phyloP scores from a whole-genome alignment of 805 yeast genomes.

The Brettanomyces custersianus region DNA sequence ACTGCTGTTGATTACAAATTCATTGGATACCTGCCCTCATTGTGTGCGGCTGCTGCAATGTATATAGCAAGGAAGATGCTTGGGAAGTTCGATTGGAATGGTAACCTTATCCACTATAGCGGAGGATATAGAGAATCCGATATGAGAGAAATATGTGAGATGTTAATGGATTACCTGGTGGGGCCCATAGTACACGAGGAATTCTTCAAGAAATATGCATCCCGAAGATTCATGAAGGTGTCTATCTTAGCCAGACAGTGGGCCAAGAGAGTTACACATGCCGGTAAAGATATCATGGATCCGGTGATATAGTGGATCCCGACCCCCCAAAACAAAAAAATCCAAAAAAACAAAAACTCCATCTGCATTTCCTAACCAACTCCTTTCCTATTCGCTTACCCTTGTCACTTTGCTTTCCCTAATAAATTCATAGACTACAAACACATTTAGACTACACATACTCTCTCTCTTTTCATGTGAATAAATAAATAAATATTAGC shows the following conservation, averaged over 20 bases:
- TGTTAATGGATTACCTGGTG: slow-evolving; percentile 67
- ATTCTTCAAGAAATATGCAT: slow-evolving; percentile 87
- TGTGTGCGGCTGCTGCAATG: slow-evolving; percentile 85
- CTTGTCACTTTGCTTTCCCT: no score
- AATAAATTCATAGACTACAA: no score
- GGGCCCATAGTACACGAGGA: slow-evolving; percentile 86
- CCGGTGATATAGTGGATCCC: slow-evolving; percentile 21
- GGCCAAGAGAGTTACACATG: slow-evolving; percentile 55
- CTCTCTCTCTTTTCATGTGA: background rate
- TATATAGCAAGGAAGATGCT: slow-evolving; percentile 68
- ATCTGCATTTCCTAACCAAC: no score
- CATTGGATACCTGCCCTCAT: slow-evolving; percentile 65
- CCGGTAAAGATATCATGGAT: slow-evolving; percentile 35
- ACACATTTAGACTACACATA: background rate
- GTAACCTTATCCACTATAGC: slow-evolving; percentile 80
- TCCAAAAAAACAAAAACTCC: slow-evolving; percentile 3
- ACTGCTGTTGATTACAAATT: slow-evolving; percentile 69
- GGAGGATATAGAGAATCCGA: slow-evolving; percentile 80
- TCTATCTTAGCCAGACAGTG: slow-evolving; percentile 73
- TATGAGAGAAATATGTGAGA: slow-evolving; percentile 60
- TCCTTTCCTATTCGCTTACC: no score
- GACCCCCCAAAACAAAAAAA: slow-evolving; percentile 1
- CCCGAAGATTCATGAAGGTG: slow-evolving; percentile 81
- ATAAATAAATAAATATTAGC: slow-evolving; percentile 3
- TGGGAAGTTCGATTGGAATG: slow-evolving; percentile 66